Evolutionary conservation across 1,284 basidiomycete genomes (phyloP), one percentile per base, ranked within the genome.

Genomic region (Fomes fomentarius): DNA sequence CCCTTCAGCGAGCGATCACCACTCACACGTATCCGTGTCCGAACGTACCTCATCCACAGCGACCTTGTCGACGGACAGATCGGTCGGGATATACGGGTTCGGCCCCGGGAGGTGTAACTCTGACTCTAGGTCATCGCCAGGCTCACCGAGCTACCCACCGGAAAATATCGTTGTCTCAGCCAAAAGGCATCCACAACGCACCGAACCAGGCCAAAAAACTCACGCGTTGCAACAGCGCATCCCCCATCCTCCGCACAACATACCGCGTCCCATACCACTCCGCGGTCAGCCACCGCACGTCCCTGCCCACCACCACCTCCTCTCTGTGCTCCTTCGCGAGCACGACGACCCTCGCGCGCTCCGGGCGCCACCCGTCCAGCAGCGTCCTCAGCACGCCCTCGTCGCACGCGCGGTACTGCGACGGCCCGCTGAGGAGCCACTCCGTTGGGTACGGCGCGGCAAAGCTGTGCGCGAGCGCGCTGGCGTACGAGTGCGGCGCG

Each of bases 211-310:
- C 2, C 8, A 14, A 12, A 34, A 10, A 2, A 46, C 60, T 57
- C 41, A 78, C 80, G 66, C 76, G 70, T 45, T 71, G 59, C 10
- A 82, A 47, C 49, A 84, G 72, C 30, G 72, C 71, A 26, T 76
- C 66, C 4, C 72, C 66, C 11, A 82, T 67, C 50, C 66, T 70
- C 43, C 73, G 67, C 31, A 78, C 71, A 25, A 69, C 67, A 65
- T 83, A 85, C 64, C 79, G 74, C 1, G 82, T 84, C 5, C 77
- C 78, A 58, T 85, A 85, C 66, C 79, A 75, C 63, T 79, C 79
- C 59, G 76, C 79, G 55, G 70, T 63, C 48, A 76, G 74, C 66
- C 78, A 84, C 15, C 61, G 60, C 3, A 57, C 58, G 66, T 69
- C 67, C 68, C 67, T 62, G 70, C 74, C 56, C 70, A 80, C 56